These are phyloP conservation scores for Sordariomycetes sp. DNA, from an alignment of 2,329 filamentous ascomycete species.

Conservation along the genomic window DNA sequence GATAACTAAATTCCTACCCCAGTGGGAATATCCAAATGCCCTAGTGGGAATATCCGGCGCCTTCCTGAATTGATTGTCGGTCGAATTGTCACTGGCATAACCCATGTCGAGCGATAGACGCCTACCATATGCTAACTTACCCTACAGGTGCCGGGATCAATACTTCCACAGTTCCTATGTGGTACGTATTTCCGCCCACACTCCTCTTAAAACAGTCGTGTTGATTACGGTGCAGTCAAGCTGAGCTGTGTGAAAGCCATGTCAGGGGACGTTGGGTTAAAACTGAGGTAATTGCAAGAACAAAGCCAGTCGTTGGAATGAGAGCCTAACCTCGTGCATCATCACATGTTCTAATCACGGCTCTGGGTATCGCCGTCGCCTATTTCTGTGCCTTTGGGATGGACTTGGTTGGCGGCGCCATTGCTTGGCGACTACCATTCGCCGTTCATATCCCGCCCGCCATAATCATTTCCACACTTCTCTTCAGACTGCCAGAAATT, in stretches of 20 bases:
- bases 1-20: too few relatives aligned
- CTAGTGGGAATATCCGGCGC: too few relatives aligned
- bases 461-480: slow-evolving; percentile 14
- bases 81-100: slow-evolving; percentile 37
- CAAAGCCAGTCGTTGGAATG: too few relatives aligned
- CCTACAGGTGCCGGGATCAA: slow-evolving; percentile 24
- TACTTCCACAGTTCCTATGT: slow-evolving; percentile 39
- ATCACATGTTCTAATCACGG: slow-evolving; percentile 30
- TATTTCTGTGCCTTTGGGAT: slow-evolving; percentile 24
- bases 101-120: slow-evolving; percentile 10
- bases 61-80: slow-evolving; percentile 38
- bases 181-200: slow-evolving; percentile 9
- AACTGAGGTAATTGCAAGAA: slow-evolving; percentile 19
- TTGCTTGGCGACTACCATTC: slow-evolving; percentile 41
- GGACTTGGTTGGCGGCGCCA: slow-evolving; percentile 16
- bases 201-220: neutral
- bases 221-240: slow-evolving; percentile 19
- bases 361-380: slow-evolving; percentile 25
- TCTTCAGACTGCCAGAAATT: slow-evolving; percentile 24
- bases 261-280: slow-evolving; percentile 40
- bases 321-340: neutral
- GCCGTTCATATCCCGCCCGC: slow-evolving; percentile 20
- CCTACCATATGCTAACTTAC: neutral
- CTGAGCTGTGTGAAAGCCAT: slow-evolving; percentile 33
- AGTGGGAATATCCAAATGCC: too few relatives aligned